Evolutionary conservation across 164 flowering plant species (phyloP).

Genomic region (Berberis vulgaris): DNA sequence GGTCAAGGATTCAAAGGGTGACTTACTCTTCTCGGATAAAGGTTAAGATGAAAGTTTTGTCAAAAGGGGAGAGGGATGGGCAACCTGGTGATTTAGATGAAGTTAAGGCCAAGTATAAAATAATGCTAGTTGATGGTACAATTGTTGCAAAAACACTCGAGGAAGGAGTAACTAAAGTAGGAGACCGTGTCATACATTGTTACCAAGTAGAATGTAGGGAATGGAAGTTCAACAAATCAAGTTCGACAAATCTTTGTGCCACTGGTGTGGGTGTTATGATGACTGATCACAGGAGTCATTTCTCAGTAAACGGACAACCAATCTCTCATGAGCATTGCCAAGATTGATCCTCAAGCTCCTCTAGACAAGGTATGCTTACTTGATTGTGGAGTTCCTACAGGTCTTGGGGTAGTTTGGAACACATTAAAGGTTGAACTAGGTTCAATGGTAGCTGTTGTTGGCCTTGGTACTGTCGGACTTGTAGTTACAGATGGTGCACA

Average conservation of each 20-base stretch:
- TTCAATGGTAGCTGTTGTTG: too few species aligned
- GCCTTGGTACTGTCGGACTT: too few species aligned
- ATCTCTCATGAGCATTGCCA: conserved; percentile 97
- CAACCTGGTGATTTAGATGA: too few species aligned
- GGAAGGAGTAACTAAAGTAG: conserved; percentile 96
- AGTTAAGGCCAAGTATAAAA: too few species aligned
- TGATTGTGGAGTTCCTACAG: conserved; percentile 98
- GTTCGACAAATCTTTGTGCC: conserved; percentile 97
- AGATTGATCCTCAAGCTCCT: conserved; percentile 90
- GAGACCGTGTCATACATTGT: conserved; percentile 96
- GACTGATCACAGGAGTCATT: conserved; percentile 85
- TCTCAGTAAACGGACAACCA: conserved; percentile 82
- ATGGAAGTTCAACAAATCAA: conserved; percentile 95
- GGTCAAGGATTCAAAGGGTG: too few species aligned
- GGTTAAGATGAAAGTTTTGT: too few species aligned
- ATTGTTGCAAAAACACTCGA: conserved; percentile 18
- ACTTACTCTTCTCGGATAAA: too few species aligned
- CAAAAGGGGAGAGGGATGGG: too few species aligned
- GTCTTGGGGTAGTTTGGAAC: conserved; percentile 16
- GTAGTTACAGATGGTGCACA: too few species aligned
- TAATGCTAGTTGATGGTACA: too few species aligned
- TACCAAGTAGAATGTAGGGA: conserved; percentile 95
- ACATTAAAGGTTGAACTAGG: too few species aligned
- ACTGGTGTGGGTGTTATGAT: conserved; percentile 97
- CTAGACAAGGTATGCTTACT: conserved; percentile 94